Evolutionary conservation across 371 early-diverging fungal species (phyloP), one percentile per base, ranked within the genome.

Genomic region (Mucor saturninus): DNA sequence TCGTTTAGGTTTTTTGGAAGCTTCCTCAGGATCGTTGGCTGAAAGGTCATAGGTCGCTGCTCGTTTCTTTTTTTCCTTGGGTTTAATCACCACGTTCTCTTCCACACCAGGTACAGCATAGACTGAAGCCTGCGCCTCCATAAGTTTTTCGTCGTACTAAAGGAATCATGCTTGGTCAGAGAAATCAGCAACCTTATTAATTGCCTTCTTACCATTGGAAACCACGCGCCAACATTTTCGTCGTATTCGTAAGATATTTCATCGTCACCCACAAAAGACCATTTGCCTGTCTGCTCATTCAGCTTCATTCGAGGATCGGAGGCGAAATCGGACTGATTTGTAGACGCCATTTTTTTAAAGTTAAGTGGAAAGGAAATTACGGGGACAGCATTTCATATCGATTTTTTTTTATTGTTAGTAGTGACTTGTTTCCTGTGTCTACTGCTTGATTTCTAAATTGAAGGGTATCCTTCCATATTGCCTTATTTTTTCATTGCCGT

Each of bases 181-280:
- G 21, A 21, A 21, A 21, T 21, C 21, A 21, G 21, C 21, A 21
- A 21, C 21, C 21, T 21, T 21, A 21, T 21, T 21, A 21, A 21
- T 21, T 21, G 21, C 21, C 21, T 5, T 10, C 56, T 65, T 83
- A 93, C 92, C 89, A 91, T 90, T 3, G 95, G 95, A 77, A 93
- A 95, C 96, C 96, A 96, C 3, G 94, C 94, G 43, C 84, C 77
- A 48, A 85, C 73, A n/a, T 76, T 77, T 31, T 85, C 83, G 62
- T 95, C 95, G 71, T 88, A 96, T 63, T 95, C 94, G 61, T 90
- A 95, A 40, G 88, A 81, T 28, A 91, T 67, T n/a, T 84, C 88
- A 49, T 94, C 92, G 10, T 88, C 88, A 52, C 86, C 89, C 0
- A 86, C 85, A 60, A 84, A 91, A 0, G 87, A 83, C 83, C 91